phyloP scores from a whole-genome alignment of 257 asterid species.

The Coffea eugenioides region DNA sequence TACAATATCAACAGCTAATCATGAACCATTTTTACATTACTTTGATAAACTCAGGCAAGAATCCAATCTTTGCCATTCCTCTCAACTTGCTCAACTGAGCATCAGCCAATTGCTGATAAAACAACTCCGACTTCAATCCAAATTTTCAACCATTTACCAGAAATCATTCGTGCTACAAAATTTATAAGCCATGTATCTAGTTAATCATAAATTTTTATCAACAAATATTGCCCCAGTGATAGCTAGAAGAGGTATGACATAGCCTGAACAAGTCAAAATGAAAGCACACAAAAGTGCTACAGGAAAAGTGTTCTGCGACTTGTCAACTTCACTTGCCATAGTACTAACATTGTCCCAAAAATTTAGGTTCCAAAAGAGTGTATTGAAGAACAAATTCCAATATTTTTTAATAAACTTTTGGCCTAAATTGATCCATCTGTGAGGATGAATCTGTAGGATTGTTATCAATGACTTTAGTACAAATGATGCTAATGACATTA shows the following conservation, averaged over 20 bases:
- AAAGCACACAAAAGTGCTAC: conserved; percentile 48
- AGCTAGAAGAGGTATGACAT: conserved; percentile 53
- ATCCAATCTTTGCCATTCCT: conserved; percentile 59
- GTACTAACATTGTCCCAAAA: conserved; percentile 75
- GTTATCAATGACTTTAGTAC: conserved; percentile 59
- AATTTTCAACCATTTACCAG: conserved; percentile 57
- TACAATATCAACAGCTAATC: conserved; percentile 54
- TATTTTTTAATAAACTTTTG: conserved; percentile 48
- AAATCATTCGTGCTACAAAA: conserved; percentile 31
- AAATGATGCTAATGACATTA: conserved; percentile 42
- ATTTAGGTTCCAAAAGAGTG: conserved; percentile 65
- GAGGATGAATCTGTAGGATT: conserved; percentile 60
- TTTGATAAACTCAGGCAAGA: conserved; percentile 40
- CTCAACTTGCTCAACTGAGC: conserved; percentile 59
- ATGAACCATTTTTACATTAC: conserved; percentile 49
- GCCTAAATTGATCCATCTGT: conserved; percentile 57
- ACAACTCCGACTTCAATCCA: conserved; percentile 67
- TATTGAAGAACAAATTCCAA: conserved; percentile 66
- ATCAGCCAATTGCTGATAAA: conserved; percentile 52
- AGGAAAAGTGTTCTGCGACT: conserved; percentile 59
- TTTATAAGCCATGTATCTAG: conserved; percentile 53
- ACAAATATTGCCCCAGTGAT: conserved; percentile 53
- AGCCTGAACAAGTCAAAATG: conserved; percentile 55
- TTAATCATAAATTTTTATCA: conserved; percentile 33
- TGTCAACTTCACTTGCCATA: conserved; percentile 71